Evolutionary conservation across 2,329 filamentous ascomycete species (phyloP).

Genomic region (Cephalotrichum gorgonifer): DNA sequence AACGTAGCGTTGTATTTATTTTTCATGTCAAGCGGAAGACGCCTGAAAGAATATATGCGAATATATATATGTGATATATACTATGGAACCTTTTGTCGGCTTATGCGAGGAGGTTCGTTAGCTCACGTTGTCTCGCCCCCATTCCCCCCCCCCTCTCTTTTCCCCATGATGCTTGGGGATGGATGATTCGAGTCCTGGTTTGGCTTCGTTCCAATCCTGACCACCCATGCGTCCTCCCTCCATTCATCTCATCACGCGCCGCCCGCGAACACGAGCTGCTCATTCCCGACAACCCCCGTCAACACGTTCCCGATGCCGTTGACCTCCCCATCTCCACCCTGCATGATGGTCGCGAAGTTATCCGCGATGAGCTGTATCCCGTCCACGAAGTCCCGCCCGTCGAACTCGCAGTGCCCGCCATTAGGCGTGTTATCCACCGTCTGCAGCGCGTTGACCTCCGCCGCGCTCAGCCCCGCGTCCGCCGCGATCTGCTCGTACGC

Average conservation of each 20-base stretch:
- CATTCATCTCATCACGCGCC: background rate
- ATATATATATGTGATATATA: too few species aligned
- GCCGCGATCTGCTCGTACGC: conserved; percentile 40
- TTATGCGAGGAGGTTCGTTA: too few species aligned
- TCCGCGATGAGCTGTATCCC: conserved; percentile 46
- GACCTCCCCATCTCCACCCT: conserved; percentile 37
- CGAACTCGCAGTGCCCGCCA: conserved; percentile 49
- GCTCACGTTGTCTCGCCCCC: too few species aligned
- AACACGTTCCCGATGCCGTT: conserved; percentile 36
- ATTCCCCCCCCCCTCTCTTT: too few species aligned
- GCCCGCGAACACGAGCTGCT: background rate
- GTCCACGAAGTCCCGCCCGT: conserved; percentile 40
- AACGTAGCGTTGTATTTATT: too few species aligned
- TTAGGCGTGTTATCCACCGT: conserved; percentile 45
- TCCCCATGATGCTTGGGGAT: too few species aligned
- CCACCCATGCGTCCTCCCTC: too few species aligned
- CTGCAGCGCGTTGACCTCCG: conserved; percentile 38
- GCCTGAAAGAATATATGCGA: background rate
- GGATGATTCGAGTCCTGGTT: too few species aligned
- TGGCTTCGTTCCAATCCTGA: too few species aligned
- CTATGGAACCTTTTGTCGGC: too few species aligned
- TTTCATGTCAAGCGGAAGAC: too few species aligned
- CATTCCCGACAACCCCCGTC: conserved; percentile 19
- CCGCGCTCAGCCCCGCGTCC: conserved; percentile 28
- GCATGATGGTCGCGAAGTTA: conserved; percentile 40